phyloP scores from a whole-genome alignment of 1,284 basidiomycete genomes.

The Cutaneotrichosporon spelunceum region DNA sequence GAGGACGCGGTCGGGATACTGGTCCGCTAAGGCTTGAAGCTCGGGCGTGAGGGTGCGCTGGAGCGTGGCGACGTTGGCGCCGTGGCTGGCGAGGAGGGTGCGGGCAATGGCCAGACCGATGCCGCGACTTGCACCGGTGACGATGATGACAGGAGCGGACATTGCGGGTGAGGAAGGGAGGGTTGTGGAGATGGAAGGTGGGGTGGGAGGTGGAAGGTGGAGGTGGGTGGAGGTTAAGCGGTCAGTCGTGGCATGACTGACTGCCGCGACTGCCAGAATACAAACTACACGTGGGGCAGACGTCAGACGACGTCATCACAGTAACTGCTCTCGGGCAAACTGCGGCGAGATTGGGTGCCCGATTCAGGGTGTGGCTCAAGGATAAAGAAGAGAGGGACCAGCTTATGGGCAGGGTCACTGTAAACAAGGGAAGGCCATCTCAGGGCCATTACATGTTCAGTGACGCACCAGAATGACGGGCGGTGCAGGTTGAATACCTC shows the following conservation, averaged over 20 bases:
- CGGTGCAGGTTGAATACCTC: too few relatives aligned
- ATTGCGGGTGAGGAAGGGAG: not conserved
- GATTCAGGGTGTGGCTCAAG: not conserved
- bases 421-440: not conserved
- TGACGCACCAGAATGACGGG: not conserved
- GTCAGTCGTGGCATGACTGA: too few relatives aligned
- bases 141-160: constrained; percentile 39
- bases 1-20: constrained; percentile 37
- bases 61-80: constrained; percentile 54
- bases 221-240: too few relatives aligned
- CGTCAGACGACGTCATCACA: too few relatives aligned
- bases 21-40: constrained; percentile 42
- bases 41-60: constrained; percentile 53
- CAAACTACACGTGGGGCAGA: too few relatives aligned
- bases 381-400: not conserved
- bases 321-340: not conserved
- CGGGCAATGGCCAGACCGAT: constrained; percentile 55
- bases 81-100: constrained; percentile 48
- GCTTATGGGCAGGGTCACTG: not conserved
- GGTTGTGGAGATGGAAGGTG: not conserved
- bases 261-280: too few relatives aligned
- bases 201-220: too few relatives aligned
- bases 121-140: constrained; percentile 52
- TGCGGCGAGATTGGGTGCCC: not conserved
- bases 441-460: not conserved